Percentiles rank a stretch among this genome's conserved stretches.
Conservation (phyloP, 2,329 filamentous ascomycete genomes). For the Xylariaceae sp. region DNA sequence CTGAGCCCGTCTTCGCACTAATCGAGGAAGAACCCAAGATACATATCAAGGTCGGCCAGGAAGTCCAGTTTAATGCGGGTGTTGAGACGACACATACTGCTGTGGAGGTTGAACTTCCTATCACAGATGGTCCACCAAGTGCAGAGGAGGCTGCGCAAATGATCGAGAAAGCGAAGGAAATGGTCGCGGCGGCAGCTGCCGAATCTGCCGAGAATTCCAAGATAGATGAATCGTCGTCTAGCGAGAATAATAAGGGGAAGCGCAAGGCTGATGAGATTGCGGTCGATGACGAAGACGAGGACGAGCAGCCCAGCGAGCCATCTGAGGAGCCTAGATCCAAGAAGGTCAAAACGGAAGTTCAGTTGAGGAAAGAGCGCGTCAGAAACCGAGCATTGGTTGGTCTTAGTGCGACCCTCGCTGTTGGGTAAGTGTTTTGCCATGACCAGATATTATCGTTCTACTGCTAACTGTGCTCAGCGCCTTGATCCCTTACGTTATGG, state of each 20-base stretch:
- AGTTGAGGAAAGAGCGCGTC: conserved; percentile 84
- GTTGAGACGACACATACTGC: conserved; percentile 74
- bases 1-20: conserved; percentile 55
- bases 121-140: conserved; percentile 68
- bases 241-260: conserved; percentile 63
- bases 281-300: conserved; percentile 66
- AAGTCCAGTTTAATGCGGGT: conserved; percentile 56
- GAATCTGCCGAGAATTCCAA: conserved; percentile 49
- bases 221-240: conserved; percentile 43
- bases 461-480: conserved; percentile 41
- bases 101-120: conserved; percentile 77
- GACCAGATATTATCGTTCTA: not conserved
- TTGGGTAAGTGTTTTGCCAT: conserved; percentile 75
- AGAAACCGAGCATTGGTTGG: conserved; percentile 86
- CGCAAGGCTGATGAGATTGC: conserved; percentile 77
- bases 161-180: conserved; percentile 84
- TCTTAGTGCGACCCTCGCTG: conserved; percentile 82
- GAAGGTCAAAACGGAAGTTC: conserved; percentile 80
- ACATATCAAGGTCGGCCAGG: conserved; percentile 73
- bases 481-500: conserved; percentile 59
- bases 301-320: conserved; percentile 56
- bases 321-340: conserved; percentile 66
- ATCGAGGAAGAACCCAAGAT: conserved; percentile 66
- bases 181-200: conserved; percentile 78
- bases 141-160: conserved; percentile 82